These are phyloP conservation scores for Metschnikowia rubicola DNA, from an alignment of 805 yeast species.

Conservation along the genomic window DNA sequence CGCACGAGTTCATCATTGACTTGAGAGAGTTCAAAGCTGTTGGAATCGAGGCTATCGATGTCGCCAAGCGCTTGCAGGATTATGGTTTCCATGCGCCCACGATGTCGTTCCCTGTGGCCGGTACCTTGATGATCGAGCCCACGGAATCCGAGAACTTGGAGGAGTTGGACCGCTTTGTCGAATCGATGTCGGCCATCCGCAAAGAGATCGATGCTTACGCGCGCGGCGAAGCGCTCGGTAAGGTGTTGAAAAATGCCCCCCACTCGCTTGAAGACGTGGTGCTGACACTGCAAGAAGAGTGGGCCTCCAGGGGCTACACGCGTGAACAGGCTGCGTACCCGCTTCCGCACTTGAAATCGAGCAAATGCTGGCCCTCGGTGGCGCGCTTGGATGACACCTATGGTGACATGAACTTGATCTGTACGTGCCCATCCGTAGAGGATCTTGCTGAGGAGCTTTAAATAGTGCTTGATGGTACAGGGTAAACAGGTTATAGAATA, in stretches of 20 bases:
- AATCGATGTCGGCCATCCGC: constrained; percentile 79
- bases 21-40: constrained; percentile 74
- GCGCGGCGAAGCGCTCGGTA: constrained; percentile 61
- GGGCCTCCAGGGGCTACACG: constrained; percentile 85
- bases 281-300: constrained; percentile 54
- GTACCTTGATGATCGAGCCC: constrained; percentile 97
- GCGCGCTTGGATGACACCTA: constrained; percentile 90
- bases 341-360: constrained; percentile 60
- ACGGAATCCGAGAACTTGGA: constrained; percentile 89
- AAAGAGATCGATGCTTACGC: constrained; percentile 74
- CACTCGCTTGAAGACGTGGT: constrained; percentile 82
- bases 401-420: constrained; percentile 88
- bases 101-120: constrained; percentile 97
- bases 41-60: constrained; percentile 92
- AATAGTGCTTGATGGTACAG: not conserved
- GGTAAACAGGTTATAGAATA: too few species aligned
- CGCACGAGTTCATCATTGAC: constrained; percentile 94
- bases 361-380: constrained; percentile 95
- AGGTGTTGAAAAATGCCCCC: constrained; percentile 83
- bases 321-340: constrained; percentile 95
- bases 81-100: constrained; percentile 99
- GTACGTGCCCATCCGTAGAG: constrained; percentile 89
- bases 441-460: constrained; percentile 47
- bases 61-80: constrained; percentile 95
- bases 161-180: constrained; percentile 88